Base-by-base conservation (phyloP, 441 rosid genomes). In the Mallotus japonicus region DNA sequence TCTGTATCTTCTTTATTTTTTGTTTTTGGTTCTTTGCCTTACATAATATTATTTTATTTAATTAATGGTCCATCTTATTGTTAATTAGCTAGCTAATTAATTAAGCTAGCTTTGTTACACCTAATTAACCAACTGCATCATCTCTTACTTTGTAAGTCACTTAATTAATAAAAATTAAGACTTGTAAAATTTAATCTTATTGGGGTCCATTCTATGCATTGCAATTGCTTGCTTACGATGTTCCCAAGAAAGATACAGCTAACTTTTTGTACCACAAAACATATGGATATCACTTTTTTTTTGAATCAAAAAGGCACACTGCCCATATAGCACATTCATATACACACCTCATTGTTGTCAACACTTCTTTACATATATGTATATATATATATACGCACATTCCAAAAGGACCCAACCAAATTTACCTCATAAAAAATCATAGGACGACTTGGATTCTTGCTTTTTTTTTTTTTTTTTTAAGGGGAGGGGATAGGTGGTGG, bases 91-190 rank as follows among this genome's bases (percentile, higher is more conserved):
- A 66, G 57, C 50, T 19, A 6, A 44, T 55, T 19, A 71, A 68
- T 55, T 19, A 71, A 68, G 83, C 76, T 24, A 28, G 32, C 32
- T 81, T 67, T 73, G 86, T 83, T 83, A 77, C 85, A 81, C 90
- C 86, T 80, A 82, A 87, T 89, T 76, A 81, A 78, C 87, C 85
- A 83, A 84, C 85, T 68, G 64, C 24, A 65, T 51, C 20, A 60
- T 40, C 72, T 75, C 91, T 88, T 89, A 76, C 79, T 82, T 86
- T 79, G 83, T 70, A 88, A 90, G 87, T 81, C 89, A 83, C 76
- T 81, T 79, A 70, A 83, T 55, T 22, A 70, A 83, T 55, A n/a
- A 47, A 55, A 50, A n/a, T 54, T 54, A 5, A 54, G 19, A 50
- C 51, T 49, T 50, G 14, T 8, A 16, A 16, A 24, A 8, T 54